Percentiles rank a stretch among this genome's conserved stretches.
Evolutionary conservation across 31 red algal genomes (phyloP).

Genomic region (Odonthalia washingtoniensis): DNA sequence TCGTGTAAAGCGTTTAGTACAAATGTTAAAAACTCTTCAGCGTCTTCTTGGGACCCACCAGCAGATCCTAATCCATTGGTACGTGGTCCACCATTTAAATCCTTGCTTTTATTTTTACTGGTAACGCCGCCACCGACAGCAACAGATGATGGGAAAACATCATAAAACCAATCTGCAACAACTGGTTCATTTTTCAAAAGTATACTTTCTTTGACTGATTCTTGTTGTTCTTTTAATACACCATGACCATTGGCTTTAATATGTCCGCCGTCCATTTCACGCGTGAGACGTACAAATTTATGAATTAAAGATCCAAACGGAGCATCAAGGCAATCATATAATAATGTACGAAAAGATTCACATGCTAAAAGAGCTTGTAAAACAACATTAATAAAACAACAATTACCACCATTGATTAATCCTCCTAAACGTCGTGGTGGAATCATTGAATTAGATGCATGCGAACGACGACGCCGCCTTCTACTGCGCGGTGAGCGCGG

Average conservation of each 20-base stretch:
- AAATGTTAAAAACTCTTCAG: constrained; percentile 92
- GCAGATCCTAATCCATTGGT: constrained; percentile 16
- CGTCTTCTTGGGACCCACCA: constrained; percentile 89
- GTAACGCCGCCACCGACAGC: constrained; percentile 19
- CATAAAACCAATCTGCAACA: constrained; percentile 60
- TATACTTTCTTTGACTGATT: neutral
- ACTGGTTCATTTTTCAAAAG: neutral
- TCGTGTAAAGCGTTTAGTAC: constrained; percentile 90
- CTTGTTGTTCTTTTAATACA: neutral
- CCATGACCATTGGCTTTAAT: neutral
- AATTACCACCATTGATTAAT: constrained; percentile 84
- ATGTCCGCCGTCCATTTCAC: constrained; percentile 62
- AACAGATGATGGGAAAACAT: constrained; percentile 52
- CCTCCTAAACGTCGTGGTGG: constrained; percentile 68
- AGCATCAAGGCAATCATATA: constrained; percentile 25
- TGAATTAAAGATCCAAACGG: constrained; percentile 41
- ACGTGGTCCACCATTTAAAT: neutral
- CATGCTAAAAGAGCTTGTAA: constrained; percentile 84
- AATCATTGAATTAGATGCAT: neutral
- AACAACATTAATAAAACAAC: constrained; percentile 90
- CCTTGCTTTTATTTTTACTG: neutral
- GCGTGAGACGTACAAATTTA: constrained; percentile 71
- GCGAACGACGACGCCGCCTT: neutral
- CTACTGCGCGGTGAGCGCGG: neutral
- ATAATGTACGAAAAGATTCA: constrained; percentile 59